Evolutionary conservation across 2,329 filamentous ascomycete genomes (phyloP).

Genomic region (Hypoxylon sp.): DNA sequence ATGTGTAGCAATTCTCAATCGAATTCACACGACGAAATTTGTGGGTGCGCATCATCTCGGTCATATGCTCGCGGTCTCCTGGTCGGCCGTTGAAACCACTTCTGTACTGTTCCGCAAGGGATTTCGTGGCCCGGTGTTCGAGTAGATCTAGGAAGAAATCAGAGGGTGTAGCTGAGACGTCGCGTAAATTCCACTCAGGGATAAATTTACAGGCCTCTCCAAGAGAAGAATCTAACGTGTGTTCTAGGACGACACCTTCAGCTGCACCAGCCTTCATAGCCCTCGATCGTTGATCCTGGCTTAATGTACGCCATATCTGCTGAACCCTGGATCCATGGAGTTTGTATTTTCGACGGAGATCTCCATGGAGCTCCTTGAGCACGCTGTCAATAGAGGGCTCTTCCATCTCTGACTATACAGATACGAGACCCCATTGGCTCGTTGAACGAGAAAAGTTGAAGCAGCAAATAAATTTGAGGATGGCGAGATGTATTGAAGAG

Average conservation of each 20-base stretch:
- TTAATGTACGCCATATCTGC: slow-evolving; percentile 7
- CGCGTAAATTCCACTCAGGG: slow-evolving; percentile 10
- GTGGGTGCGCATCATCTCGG: slow-evolving; percentile 1
- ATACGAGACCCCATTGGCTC: background rate
- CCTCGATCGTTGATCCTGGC: background rate
- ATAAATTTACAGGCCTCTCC: background rate
- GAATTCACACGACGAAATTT: background rate
- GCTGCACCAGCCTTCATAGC: slow-evolving; percentile 8
- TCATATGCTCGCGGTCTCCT: slow-evolving; percentile 1
- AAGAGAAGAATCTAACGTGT: background rate
- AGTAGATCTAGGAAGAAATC: slow-evolving; percentile 7
- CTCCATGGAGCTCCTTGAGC: slow-evolving; percentile 1
- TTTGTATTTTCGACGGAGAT: background rate
- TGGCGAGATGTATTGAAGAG: no score
- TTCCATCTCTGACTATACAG: background rate
- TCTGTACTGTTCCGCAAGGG: slow-evolving; percentile 3
- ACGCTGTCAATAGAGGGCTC: background rate
- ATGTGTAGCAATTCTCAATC: background rate
- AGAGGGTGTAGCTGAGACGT: background rate
- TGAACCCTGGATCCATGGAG: background rate
- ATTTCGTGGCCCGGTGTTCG: slow-evolving; percentile 3
- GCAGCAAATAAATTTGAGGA: background rate
- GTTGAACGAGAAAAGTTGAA: background rate
- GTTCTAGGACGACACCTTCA: background rate
- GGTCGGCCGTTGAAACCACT: background rate